Percentiles rank a stretch among this genome's conserved stretches.
Evolutionary conservation across 2,329 filamentous ascomycete genomes (phyloP).

Genomic region (Alternaria dauci): DNA sequence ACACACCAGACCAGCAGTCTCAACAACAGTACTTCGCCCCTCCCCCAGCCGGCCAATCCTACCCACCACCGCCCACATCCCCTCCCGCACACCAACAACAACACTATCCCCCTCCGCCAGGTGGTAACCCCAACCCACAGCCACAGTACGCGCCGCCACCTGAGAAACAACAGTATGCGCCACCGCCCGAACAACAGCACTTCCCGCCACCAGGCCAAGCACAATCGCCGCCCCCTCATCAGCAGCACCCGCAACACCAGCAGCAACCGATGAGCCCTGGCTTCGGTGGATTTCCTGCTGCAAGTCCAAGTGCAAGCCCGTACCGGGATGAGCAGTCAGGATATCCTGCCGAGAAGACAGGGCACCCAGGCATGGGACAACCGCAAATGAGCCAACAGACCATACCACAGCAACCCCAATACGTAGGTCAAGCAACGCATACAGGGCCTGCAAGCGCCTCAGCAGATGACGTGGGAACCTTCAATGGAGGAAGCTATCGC

Average conservation of each 20-base stretch:
- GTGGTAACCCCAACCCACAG: conserved; percentile 12
- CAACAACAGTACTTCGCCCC: conserved; percentile 52
- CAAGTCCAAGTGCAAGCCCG: conserved; percentile 40
- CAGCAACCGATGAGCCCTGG: conserved; percentile 37
- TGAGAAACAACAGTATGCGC: conserved; percentile 40
- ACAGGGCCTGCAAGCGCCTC: conserved; percentile 50
- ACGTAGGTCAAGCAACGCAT: conserved; percentile 27
- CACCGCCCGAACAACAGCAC: conserved; percentile 45
- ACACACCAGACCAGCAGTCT: conserved; percentile 32
- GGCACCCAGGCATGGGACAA: conserved; percentile 46
- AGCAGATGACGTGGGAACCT: conserved; percentile 89
- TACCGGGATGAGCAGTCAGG: conserved; percentile 19
- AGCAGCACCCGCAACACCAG: conserved; percentile 24
- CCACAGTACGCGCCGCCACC: conserved; percentile 47
- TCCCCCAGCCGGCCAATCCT: conserved; percentile 45
- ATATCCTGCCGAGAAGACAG: conserved; percentile 1
- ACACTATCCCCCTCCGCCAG: conserved; percentile 46
- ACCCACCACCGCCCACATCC: conserved; percentile 48
- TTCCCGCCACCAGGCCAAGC: conserved; percentile 39
- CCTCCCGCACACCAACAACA: conserved; percentile 43
- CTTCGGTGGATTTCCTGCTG: conserved; percentile 32
- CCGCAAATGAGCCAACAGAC: conserved; percentile 37
- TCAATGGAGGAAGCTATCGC: conserved; percentile 93
- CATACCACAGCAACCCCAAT: conserved; percentile 44
- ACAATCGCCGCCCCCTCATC: conserved; percentile 21